phyloP scores from a whole-genome alignment of 495 filamentous ascomycete species.

The Penicillium macrosclerotiorum region DNA sequence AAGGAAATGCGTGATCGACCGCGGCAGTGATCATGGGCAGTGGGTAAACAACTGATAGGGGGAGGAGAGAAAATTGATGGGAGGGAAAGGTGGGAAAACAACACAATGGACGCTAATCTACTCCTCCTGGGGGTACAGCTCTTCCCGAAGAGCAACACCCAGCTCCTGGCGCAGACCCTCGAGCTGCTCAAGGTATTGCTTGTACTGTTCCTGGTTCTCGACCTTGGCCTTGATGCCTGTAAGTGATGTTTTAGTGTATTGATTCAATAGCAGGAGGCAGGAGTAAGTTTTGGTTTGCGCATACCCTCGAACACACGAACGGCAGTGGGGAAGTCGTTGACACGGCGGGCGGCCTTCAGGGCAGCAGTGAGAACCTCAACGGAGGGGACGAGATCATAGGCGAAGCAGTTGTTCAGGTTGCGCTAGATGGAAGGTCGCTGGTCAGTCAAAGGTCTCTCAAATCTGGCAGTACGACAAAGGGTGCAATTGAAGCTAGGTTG shows the following conservation, averaged over 20 bases:
- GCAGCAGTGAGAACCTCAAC: constrained; percentile 89
- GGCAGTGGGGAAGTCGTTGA: constrained; percentile 98
- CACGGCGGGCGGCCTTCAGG: constrained; percentile 84
- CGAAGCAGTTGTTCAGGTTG: constrained; percentile 99
- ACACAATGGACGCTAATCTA: constrained; percentile 36
- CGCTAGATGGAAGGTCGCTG: constrained; percentile 53
- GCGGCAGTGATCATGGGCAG: constrained; percentile 11
- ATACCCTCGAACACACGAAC: constrained; percentile 97
- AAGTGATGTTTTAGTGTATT: constrained; percentile 14
- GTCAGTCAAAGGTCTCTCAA: no score
- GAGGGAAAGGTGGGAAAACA: constrained; percentile 14
- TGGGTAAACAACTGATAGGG: constrained; percentile 16
- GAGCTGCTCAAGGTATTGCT: constrained; percentile 94
- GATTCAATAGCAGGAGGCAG: background rate
- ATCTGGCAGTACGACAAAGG: no score
- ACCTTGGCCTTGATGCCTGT: constrained; percentile 98
- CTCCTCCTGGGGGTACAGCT: constrained; percentile 81
- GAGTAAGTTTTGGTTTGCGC: constrained; percentile 8
- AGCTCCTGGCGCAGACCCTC: constrained; percentile 91
- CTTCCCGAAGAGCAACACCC: constrained; percentile 87
- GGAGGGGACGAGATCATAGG: constrained; percentile 98
- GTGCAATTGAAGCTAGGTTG: background rate
- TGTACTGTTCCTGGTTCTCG: constrained; percentile 95
- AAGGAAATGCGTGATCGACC: constrained; percentile 12
- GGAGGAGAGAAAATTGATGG: constrained; percentile 27